phyloP scores from a whole-genome alignment of 169 alveolate genomes.

The Babesia gibsoni region DNA sequence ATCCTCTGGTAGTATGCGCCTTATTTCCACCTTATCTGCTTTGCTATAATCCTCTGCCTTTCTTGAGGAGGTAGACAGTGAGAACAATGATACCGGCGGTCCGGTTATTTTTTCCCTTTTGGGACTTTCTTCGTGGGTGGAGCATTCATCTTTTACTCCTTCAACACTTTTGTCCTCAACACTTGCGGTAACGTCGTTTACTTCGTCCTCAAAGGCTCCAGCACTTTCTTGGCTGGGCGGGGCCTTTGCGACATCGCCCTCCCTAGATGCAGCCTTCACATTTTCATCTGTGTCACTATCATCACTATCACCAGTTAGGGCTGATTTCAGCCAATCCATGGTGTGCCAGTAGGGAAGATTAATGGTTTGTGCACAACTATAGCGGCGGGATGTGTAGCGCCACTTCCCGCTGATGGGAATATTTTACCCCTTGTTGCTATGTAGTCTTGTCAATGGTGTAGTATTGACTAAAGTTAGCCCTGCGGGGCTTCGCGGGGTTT shows the following conservation, averaged over 20 bases:
- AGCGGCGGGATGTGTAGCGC: slow-evolving; percentile 1
- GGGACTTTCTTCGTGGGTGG: background rate
- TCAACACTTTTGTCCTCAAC: background rate
- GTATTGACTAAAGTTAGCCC: background rate
- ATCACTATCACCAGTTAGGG: slow-evolving; percentile 1
- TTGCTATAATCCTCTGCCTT: slow-evolving; percentile 16
- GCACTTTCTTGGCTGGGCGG: background rate
- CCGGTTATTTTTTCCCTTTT: background rate
- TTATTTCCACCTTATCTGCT: background rate
- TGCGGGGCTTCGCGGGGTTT: background rate
- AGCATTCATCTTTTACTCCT: background rate
- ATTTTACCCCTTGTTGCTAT: background rate
- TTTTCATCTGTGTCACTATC: background rate
- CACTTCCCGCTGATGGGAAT: slow-evolving; percentile 39
- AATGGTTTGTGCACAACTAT: background rate
- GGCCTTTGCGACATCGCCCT: background rate
- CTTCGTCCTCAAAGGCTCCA: background rate
- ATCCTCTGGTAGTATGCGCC: background rate
- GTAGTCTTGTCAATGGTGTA: background rate
- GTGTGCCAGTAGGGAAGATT: background rate
- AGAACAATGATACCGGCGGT: background rate
- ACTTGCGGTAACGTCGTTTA: background rate
- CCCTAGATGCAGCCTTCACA: background rate
- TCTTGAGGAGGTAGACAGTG: slow-evolving; percentile 10
- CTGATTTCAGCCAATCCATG: slow-evolving; percentile 48